A percentile compares a stretch with the other conserved stretches of the same genome.
phyloP scores from a whole-genome alignment of 2,329 filamentous ascomycete genomes.

The Neocatenulostroma microsporum region DNA sequence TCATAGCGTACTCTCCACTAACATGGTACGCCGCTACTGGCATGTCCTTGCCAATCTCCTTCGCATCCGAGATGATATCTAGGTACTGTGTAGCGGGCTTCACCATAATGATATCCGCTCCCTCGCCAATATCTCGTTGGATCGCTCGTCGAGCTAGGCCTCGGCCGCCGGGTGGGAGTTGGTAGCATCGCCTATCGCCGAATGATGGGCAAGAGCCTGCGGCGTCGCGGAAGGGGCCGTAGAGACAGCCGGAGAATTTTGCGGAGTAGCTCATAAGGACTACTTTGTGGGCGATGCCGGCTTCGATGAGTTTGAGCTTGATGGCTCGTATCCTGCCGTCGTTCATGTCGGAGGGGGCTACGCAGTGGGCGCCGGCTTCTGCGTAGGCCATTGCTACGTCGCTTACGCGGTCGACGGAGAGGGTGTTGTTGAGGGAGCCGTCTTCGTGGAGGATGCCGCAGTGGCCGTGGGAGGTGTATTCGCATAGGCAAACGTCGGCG shows the following conservation, averaged over 20 bases:
- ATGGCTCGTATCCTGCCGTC: constrained; percentile 95
- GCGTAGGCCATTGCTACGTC: constrained; percentile 98
- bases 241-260: constrained; percentile 94
- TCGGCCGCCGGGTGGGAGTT: constrained; percentile 84
- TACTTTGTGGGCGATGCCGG: constrained; percentile 82
- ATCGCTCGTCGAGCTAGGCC: constrained; percentile 89
- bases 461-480: constrained; percentile 97
- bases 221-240: constrained; percentile 94
- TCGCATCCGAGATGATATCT: constrained; percentile 95
- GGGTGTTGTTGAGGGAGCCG: constrained; percentile 81
- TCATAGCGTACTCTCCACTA: constrained; percentile 95
- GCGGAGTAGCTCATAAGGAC: constrained; percentile 97
- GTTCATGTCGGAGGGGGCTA: constrained; percentile 98
- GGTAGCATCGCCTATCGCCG: constrained; percentile 93
- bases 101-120: constrained; percentile 98
- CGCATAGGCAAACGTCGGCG: constrained; percentile 92
- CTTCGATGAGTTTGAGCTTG: constrained; percentile 94
- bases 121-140: constrained; percentile 79
- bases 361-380: constrained; percentile 89
- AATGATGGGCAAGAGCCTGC: constrained; percentile 86
- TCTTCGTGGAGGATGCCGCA: constrained; percentile 94
- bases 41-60: constrained; percentile 84
- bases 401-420: constrained; percentile 88
- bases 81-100: constrained; percentile 94
- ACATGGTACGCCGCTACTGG: constrained; percentile 96